A percentile compares a stretch with the other conserved stretches of the same genome.
Conservation (phyloP, 2,329 filamentous ascomycete species). For the Paraphaeosphaeria sporulosa region DNA sequence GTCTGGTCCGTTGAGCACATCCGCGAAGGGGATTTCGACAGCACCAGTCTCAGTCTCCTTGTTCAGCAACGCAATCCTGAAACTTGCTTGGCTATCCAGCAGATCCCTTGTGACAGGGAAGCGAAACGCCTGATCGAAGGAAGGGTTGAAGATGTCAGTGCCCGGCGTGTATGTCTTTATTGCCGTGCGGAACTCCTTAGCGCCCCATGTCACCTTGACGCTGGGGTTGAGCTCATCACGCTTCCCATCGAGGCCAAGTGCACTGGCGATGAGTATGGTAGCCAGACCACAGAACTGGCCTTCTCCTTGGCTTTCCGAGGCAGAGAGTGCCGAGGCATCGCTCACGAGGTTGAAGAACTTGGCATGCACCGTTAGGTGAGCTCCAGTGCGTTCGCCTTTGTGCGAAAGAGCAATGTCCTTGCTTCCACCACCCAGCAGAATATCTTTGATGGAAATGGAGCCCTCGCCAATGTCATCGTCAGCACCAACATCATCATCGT, state of each 20-base stretch:
- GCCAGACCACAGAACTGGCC: slow-evolving; percentile 51
- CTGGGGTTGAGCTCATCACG: slow-evolving; percentile 57
- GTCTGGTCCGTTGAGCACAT: slow-evolving; percentile 34
- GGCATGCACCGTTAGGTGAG: slow-evolving; percentile 48
- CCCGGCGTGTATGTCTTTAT: slow-evolving; percentile 55
- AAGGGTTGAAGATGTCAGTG: slow-evolving; percentile 58
- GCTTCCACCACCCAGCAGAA: slow-evolving; percentile 53
- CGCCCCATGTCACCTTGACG: slow-evolving; percentile 55
- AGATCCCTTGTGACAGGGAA: slow-evolving; percentile 51
- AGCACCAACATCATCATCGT: slow-evolving; percentile 54
- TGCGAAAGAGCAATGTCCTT: slow-evolving; percentile 52
- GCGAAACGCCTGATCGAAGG: slow-evolving; percentile 56
- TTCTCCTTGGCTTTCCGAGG: slow-evolving; percentile 33
- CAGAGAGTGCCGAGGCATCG: slow-evolving; percentile 43
- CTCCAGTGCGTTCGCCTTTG: slow-evolving; percentile 49
- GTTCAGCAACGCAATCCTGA: slow-evolving; percentile 40
- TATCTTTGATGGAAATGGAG: slow-evolving; percentile 51
- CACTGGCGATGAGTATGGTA: slow-evolving; percentile 56
- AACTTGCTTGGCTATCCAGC: slow-evolving; percentile 28
- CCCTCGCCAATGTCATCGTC: slow-evolving; percentile 57
- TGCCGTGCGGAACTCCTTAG: slow-evolving; percentile 52
- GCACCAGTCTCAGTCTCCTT: slow-evolving; percentile 35
- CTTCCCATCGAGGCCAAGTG: slow-evolving; percentile 51
- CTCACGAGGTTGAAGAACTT: slow-evolving; percentile 54
- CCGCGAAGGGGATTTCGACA: slow-evolving; percentile 35